A percentile compares a stretch with the other conserved stretches of the same genome.
These are phyloP conservation scores for Gynostemma pentaphyllum DNA, from an alignment of 306 rosid species.

Conservation along the genomic window DNA sequence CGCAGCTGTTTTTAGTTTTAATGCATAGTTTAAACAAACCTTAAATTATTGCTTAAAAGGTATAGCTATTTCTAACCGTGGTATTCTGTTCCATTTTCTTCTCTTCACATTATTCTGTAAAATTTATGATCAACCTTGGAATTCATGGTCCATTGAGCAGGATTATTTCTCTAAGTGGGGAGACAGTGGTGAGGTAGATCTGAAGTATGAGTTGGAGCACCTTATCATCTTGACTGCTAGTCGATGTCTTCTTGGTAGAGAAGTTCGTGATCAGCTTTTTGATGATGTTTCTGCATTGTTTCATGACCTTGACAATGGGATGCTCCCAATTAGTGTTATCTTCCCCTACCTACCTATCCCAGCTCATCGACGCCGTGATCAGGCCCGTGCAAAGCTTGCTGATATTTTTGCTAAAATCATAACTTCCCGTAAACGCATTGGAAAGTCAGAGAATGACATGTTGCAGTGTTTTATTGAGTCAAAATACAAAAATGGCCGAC, in stretches of 20 bases:
- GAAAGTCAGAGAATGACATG: conserved; percentile 75
- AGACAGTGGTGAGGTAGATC: conserved; percentile 83
- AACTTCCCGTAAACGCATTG: conserved; percentile 43
- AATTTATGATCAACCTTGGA: neutral
- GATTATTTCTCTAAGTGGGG: conserved; percentile 98
- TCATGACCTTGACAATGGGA: conserved; percentile 88
- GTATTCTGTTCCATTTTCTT: neutral
- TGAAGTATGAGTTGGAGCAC: conserved; percentile 93
- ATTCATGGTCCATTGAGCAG: conserved; percentile 27
- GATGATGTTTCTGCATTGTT: conserved; percentile 88
- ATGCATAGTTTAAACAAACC: neutral
- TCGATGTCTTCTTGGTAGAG: conserved; percentile 84
- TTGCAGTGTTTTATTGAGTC: conserved; percentile 90
- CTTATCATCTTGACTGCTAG: conserved; percentile 91
- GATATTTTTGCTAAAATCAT: conserved; percentile 65
- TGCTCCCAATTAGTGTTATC: conserved; percentile 82
- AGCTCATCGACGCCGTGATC: conserved; percentile 80
- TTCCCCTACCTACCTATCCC: conserved; percentile 90
- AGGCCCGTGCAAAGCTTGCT: conserved; percentile 71
- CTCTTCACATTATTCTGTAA: neutral
- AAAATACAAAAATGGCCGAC: conserved; percentile 86
- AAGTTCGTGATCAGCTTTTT: conserved; percentile 91
- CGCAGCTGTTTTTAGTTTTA: neutral
- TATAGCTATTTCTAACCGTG: neutral
- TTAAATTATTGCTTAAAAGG: neutral